A percentile compares a stretch with the other conserved stretches of the same genome.
Conservation (phyloP, 208 protist genomes). For the Leptomonas seymouri region DNA sequence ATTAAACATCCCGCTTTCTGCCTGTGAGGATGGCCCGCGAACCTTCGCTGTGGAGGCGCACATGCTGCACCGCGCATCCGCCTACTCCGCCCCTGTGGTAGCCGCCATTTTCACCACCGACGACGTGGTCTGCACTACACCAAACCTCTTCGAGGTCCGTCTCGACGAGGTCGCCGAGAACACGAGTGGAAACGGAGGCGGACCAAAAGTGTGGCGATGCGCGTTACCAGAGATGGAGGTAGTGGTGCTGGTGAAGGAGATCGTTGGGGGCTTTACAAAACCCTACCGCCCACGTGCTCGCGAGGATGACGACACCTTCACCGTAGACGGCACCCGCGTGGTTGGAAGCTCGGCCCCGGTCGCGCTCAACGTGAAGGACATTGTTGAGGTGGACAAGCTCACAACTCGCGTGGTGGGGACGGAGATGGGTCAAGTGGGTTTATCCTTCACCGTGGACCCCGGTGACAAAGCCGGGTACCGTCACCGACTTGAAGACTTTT, state of each 20-base stretch:
- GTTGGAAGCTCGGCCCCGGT: conserved; percentile 48
- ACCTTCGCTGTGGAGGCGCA: conserved; percentile 64
- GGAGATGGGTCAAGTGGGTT: conserved; percentile 72
- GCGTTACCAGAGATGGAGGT: conserved; percentile 39
- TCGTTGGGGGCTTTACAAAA: neutral
- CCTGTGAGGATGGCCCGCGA: conserved; percentile 38
- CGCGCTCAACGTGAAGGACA: conserved; percentile 42
- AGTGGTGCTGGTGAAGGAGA: conserved; percentile 62
- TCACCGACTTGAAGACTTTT: conserved; percentile 59
- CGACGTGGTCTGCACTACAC: conserved; percentile 45
- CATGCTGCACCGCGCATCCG: conserved; percentile 37
- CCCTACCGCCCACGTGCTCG: conserved; percentile 13
- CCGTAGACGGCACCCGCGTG: conserved; percentile 27
- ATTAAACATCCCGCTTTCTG: conserved; percentile 65
- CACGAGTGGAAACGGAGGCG: conserved; percentile 13
- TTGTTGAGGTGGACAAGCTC: conserved; percentile 70
- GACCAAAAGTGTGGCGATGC: conserved; percentile 55
- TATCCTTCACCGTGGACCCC: conserved; percentile 68
- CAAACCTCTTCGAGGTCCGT: conserved; percentile 58
- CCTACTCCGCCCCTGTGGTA: conserved; percentile 34
- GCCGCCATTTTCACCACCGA: conserved; percentile 44
- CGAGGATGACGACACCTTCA: conserved; percentile 11
- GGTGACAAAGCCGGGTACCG: conserved; percentile 54
- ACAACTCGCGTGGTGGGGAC: conserved; percentile 67
- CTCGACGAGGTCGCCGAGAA: conserved; percentile 45